These are phyloP conservation scores for Williopsis jadinii DNA, from an alignment of 1,139 yeast species.

Conservation along the genomic window DNA sequence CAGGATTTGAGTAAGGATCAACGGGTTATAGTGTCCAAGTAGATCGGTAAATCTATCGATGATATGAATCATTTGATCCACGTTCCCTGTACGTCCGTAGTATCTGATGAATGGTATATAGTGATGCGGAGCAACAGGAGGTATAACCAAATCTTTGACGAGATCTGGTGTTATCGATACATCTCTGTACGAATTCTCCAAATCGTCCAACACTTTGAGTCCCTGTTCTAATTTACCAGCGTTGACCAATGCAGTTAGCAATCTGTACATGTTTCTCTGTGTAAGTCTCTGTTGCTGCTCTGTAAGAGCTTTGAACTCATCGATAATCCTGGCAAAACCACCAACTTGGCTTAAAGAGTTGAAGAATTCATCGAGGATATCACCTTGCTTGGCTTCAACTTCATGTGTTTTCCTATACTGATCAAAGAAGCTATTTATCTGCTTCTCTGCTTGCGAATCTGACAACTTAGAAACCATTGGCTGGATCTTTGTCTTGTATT, in stretches of 20 bases:
- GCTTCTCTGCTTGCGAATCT: conserved; percentile 2
- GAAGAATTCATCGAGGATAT: conserved; percentile 11
- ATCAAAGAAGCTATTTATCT: conserved; percentile 7
- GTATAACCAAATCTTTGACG: conserved; percentile 10
- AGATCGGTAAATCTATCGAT: conserved; percentile 6
- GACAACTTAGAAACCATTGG: conserved; percentile 11
- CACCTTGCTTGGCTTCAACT: conserved; percentile 10
- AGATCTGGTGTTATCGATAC: conserved; percentile 1
- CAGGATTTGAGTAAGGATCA: conserved; percentile 16
- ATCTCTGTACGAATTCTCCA: conserved; percentile 11
- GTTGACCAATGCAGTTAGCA: conserved; percentile 12
- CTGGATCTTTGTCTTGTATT: conserved; percentile 9
- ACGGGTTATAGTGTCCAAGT: conserved; percentile 11
- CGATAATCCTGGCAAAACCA: conserved; percentile 2
- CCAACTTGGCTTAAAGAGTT: conserved; percentile 5
- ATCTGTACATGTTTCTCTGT: conserved; percentile 7
- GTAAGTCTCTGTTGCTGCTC: conserved; percentile 6
- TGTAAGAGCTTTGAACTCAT: conserved; percentile 9
- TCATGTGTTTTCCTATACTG: conserved; percentile 8
- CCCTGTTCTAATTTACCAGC: conserved; percentile 10
- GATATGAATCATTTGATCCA: conserved; percentile 5
- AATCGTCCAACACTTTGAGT: conserved; percentile 4
- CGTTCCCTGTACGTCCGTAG: conserved; percentile 8
- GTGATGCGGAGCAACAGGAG: conserved; percentile 16
- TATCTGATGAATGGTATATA: conserved; percentile 16